Conservation (phyloP, 2,329 filamentous ascomycete genomes). For the Exutisphaerella laricina region DNA sequence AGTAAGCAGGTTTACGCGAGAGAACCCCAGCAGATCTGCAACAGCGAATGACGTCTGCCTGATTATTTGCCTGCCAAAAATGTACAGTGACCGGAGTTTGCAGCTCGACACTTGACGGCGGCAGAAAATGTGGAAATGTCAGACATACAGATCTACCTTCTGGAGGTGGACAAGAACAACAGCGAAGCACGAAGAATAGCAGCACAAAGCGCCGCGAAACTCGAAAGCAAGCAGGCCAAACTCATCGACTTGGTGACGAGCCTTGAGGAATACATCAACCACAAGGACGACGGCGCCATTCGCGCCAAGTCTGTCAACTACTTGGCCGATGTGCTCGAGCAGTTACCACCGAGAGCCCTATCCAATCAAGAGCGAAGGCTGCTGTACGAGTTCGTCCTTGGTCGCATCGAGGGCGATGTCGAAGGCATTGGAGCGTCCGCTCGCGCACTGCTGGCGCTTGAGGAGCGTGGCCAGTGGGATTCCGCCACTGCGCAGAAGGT, state of each 20-base stretch:
- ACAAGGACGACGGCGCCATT: slow-evolving; percentile 53
- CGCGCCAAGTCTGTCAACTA: slow-evolving; percentile 54
- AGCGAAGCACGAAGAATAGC: slow-evolving; percentile 42
- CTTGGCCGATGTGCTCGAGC: slow-evolving; percentile 47
- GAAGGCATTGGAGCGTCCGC: slow-evolving; percentile 53
- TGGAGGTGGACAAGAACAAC: slow-evolving; percentile 46
- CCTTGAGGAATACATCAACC: slow-evolving; percentile 61
- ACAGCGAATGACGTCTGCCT: too few relatives aligned
- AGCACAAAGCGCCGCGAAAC: slow-evolving; percentile 40
- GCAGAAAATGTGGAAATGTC: slow-evolving; percentile 40
- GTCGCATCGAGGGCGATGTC: slow-evolving; percentile 54
- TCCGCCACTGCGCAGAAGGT: slow-evolving; percentile 50
- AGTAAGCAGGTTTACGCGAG: too few relatives aligned
- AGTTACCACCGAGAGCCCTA: slow-evolving; percentile 50
- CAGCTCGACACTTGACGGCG: not conserved
- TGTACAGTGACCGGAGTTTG: too few relatives aligned
- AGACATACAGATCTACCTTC: slow-evolving; percentile 48
- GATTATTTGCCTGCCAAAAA: too few relatives aligned
- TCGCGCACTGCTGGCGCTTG: slow-evolving; percentile 53
- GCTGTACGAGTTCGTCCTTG: slow-evolving; percentile 59
- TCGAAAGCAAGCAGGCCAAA: slow-evolving; percentile 55
- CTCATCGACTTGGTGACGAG: slow-evolving; percentile 59
- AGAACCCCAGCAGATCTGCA: too few relatives aligned
- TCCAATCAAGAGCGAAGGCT: slow-evolving; percentile 56
- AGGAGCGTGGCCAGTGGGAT: slow-evolving; percentile 56